Evolutionary conservation across 2,329 filamentous ascomycete species (phyloP), one percentile per base, ranked within the genome.

Genomic region (Dryadomyces sulphureus): DNA sequence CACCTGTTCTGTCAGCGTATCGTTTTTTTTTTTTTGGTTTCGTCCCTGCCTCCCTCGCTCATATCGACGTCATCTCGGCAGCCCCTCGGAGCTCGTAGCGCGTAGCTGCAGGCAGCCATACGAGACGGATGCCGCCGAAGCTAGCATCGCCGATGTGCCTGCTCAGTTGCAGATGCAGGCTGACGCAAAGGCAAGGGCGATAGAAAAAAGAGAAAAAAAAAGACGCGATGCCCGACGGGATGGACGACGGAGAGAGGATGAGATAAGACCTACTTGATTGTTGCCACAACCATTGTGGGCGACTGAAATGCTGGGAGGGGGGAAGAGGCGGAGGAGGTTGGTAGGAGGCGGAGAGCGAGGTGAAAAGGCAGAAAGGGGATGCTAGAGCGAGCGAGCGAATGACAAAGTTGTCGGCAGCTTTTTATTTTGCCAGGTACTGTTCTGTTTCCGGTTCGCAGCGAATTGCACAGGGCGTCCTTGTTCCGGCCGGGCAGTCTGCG

Each of bases 221-320:
- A 36, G 17, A 36, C 22, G 11, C 7, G 24, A 27, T 34, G 32
- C 16, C 20, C 41, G 22, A 20, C 16, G 16, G 41, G 45, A 32
- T 41, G 8, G 42, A 45, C 39, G 24, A 44, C 42, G 22, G 41
- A 36, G 19, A n/a, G n/a, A 19, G 21, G n/a, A 46, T 34, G 39
- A 50, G 47, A 41, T 50, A 50, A 53, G 41, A 50, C 74, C 60
- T 65, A 78, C 74, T 78, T 78, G 65, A 78, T 78, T 57, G 74
- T 78, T 68, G 73, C 73, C 64, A 77, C 73, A 58, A 76, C 73
- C 68, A 76, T 73, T 62, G 67, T 73, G 63, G 58, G 64, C 38
- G 58, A 56, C 56, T 60, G 51, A 57, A 41, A 41, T 30, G 39
- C 14, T 36, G 7, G 34, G 22, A 22, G 12, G 39, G 14, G 24